phyloP scores from a whole-genome alignment of 805 yeast genomes.

The Sugiyamaella marilandica region DNA sequence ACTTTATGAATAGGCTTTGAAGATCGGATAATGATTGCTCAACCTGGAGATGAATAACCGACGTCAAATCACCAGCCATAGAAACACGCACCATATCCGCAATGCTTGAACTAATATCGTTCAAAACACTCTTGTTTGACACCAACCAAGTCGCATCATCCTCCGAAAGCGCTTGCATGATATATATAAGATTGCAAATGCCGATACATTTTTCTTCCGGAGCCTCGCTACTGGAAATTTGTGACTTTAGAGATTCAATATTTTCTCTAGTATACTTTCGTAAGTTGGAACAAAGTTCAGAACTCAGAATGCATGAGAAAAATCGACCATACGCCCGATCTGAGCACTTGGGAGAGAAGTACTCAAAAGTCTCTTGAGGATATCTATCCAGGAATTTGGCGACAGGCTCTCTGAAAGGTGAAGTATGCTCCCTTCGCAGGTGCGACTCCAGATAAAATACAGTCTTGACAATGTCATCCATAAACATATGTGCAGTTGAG shows the following conservation, averaged over 20 bases:
- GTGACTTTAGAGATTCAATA: slow-evolving; percentile 44
- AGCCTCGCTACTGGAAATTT: slow-evolving; percentile 45
- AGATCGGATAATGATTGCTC: slow-evolving; percentile 63
- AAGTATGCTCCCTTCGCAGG: slow-evolving; percentile 73
- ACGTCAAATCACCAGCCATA: slow-evolving; percentile 42
- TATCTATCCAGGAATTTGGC: slow-evolving; percentile 82
- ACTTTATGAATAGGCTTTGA: slow-evolving; percentile 45
- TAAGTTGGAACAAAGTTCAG: slow-evolving; percentile 51
- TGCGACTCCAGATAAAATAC: slow-evolving; percentile 75
- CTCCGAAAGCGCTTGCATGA: slow-evolving; percentile 49
- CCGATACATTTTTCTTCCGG: slow-evolving; percentile 55
- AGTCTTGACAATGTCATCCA: slow-evolving; percentile 79
- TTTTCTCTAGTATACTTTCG: slow-evolving; percentile 52
- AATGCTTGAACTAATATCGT: slow-evolving; percentile 40
- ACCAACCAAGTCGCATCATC: slow-evolving; percentile 55
- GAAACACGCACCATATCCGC: slow-evolving; percentile 43
- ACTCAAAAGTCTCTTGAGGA: slow-evolving; percentile 65
- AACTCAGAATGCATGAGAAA: slow-evolving; percentile 59
- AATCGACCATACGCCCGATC: slow-evolving; percentile 61
- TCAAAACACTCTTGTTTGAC: slow-evolving; percentile 41
- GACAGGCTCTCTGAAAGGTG: slow-evolving; percentile 90
- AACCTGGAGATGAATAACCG: slow-evolving; percentile 63
- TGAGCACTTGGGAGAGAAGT: slow-evolving; percentile 61
- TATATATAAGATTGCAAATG: slow-evolving; percentile 68
- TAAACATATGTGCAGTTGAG: slow-evolving; percentile 82